Evolutionary conservation across 2,329 filamentous ascomycete genomes (phyloP), one percentile per base, ranked within the genome.

Genomic region (Trichophyton rubrum): DNA sequence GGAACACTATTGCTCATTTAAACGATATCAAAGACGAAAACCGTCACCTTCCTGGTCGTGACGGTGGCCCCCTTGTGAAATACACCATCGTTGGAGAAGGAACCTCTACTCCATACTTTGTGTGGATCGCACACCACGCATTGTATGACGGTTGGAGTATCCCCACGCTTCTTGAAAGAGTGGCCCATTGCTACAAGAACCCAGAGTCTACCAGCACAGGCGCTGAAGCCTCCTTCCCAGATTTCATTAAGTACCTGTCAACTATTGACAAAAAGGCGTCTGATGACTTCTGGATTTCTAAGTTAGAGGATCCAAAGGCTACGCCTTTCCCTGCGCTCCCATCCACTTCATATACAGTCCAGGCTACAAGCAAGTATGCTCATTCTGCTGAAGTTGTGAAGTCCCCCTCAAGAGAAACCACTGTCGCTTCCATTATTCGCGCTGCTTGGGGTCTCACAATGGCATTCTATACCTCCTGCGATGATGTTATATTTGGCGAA

Each of bases 121-220:
- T 75, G 9, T 73, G 73, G 63, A 76, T 74, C 0, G 70, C 72
- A 61, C 75, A 78, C 62, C 75, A 77, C 61, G 72, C 73, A 7
- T 65, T 77, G 1, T 77, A 76, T 62, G 75, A 78, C 65, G 75
- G 73, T 4, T 69, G 66, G 66, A 66, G 60, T 56, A 64, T 67
- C 41, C 64, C 67, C 15, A 60, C 63, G 47, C 41, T 67, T 17
- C 53, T 66, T 20, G 58, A 66, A 8, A 59, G 62, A 53, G 63
- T 67, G 15, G 62, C 60, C 47, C 45, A 53, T 9, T 58, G 55
- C 27, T 68, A 67, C 30, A 59, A 60, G 22, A 61, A 64, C 38
- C 22, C 49, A 11, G 13, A 43, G 17, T 15, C 56, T 5, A 13
- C 20, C n/a, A 24, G 41, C 3, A 30, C 27, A n/a, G 43, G 6